phyloP scores from a whole-genome alignment of 179 eudicot species.

The Spergularia azorica region DNA sequence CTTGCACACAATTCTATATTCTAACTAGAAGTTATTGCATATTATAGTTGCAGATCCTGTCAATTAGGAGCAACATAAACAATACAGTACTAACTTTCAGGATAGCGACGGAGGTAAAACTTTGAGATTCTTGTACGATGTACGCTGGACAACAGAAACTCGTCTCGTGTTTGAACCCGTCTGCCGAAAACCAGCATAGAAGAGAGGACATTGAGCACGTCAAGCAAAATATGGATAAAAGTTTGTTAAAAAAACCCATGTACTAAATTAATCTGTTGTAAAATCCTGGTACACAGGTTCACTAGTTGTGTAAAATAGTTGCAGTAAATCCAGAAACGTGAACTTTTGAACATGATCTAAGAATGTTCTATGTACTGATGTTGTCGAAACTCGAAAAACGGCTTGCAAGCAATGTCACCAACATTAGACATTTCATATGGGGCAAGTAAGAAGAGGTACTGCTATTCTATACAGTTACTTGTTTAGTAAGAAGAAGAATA shows the following conservation, averaged over 20 bases:
- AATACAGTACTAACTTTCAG: background rate
- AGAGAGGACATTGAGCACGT: background rate
- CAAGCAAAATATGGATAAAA: background rate
- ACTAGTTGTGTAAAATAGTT: background rate
- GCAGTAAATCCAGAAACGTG: background rate
- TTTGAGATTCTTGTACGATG: slow-evolving; percentile 7
- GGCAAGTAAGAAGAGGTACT: slow-evolving; percentile 29
- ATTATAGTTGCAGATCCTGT: slow-evolving; percentile 9
- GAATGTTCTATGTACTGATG: background rate
- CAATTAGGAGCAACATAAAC: background rate
- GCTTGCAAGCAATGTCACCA: background rate
- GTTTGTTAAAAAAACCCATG: too few species aligned
- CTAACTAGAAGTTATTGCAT: slow-evolving; percentile 3
- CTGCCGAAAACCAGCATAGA: background rate
- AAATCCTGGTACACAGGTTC: background rate
- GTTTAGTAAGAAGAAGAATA: slow-evolving; percentile 25
- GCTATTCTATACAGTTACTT: slow-evolving; percentile 15
- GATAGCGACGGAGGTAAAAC: background rate
- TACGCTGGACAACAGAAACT: background rate
- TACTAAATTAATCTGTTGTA: background rate
- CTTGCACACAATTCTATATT: background rate
- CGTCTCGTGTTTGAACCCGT: background rate
- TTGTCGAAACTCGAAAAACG: background rate
- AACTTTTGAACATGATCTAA: background rate
- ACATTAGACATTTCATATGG: slow-evolving; percentile 24